Conservation (phyloP, 2,329 filamentous ascomycete species). For the Epichloe gansuensis region DNA sequence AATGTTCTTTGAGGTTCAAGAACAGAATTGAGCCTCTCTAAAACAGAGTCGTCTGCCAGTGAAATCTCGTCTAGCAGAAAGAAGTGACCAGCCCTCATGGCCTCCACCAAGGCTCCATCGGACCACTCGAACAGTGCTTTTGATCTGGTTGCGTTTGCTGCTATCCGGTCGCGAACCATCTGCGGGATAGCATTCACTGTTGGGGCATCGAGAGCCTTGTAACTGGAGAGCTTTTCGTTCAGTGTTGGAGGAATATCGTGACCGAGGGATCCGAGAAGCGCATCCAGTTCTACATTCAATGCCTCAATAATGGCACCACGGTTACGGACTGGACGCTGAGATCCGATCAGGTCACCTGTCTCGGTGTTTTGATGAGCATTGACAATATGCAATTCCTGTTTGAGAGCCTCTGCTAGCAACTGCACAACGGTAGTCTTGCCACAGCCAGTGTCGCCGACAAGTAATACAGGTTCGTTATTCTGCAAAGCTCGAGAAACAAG, state of each 20-base stretch:
- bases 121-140: slow-evolving; percentile 93
- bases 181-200: slow-evolving; percentile 35
- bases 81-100: slow-evolving; percentile 81
- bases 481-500: slow-evolving; percentile 76
- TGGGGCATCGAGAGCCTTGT: slow-evolving; percentile 37
- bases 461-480: slow-evolving; percentile 85
- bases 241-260: slow-evolving; percentile 29
- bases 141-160: slow-evolving; percentile 44
- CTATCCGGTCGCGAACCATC: slow-evolving; percentile 34
- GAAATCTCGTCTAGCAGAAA: slow-evolving; percentile 98
- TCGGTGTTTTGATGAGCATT: slow-evolving; percentile 98
- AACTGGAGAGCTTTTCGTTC: slow-evolving; percentile 45
- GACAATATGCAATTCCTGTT: slow-evolving; percentile 70
- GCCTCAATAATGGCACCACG: slow-evolving; percentile 58
- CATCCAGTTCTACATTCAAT: slow-evolving; percentile 48
- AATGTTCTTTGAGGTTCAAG: slow-evolving; percentile 80
- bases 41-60: slow-evolving; percentile 89
- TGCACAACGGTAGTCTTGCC: slow-evolving; percentile 97
- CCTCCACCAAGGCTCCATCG: slow-evolving; percentile 84
- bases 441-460: slow-evolving; percentile 94
- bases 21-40: slow-evolving; percentile 93
- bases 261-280: slow-evolving; percentile 30
- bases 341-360: slow-evolving; percentile 92
- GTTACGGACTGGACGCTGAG: slow-evolving; percentile 84
- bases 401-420: slow-evolving; percentile 69